Evolutionary conservation across 129 eudicot species (phyloP).

Genomic region (Flaveria sonorensis): DNA sequence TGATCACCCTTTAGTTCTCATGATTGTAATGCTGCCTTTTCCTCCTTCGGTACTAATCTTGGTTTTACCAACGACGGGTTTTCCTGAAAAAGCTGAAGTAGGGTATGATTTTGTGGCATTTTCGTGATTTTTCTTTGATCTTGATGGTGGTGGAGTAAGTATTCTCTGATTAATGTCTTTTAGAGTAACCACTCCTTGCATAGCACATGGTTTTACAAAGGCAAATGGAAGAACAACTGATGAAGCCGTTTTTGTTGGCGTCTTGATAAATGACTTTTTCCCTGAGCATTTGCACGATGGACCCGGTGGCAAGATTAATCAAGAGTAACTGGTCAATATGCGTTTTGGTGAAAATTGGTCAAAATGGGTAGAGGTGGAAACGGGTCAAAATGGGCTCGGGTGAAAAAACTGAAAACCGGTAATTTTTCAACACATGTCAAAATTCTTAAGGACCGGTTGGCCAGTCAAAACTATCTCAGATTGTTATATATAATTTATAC

Average conservation of each 20-base stretch:
- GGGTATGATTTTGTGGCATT: constrained; percentile 54
- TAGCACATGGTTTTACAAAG: constrained; percentile 77
- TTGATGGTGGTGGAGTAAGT: constrained; percentile 69
- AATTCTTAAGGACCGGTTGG: too few species aligned
- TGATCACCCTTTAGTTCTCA: constrained; percentile 89
- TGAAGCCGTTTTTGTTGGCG: constrained; percentile 65
- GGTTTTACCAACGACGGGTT: constrained; percentile 91
- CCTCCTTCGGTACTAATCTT: constrained; percentile 94
- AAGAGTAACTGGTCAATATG: too few species aligned
- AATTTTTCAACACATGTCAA: too few species aligned
- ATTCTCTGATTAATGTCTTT: constrained; percentile 85
- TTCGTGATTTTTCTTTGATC: constrained; percentile 45
- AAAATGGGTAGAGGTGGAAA: too few species aligned
- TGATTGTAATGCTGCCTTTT: constrained; percentile 91
- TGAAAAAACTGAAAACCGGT: too few species aligned
- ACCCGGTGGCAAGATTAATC: not conserved
- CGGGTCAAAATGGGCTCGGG: too few species aligned
- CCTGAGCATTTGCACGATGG: constrained; percentile 42
- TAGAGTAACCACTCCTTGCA: constrained; percentile 70
- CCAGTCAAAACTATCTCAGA: too few species aligned
- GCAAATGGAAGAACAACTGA: constrained; percentile 87
- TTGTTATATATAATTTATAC: too few species aligned
- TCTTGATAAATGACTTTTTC: constrained; percentile 57
- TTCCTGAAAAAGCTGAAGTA: constrained; percentile 87
- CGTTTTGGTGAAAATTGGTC: too few species aligned